phyloP scores from a whole-genome alignment of 345 rosid species.

The Rhizophora apiculata region DNA sequence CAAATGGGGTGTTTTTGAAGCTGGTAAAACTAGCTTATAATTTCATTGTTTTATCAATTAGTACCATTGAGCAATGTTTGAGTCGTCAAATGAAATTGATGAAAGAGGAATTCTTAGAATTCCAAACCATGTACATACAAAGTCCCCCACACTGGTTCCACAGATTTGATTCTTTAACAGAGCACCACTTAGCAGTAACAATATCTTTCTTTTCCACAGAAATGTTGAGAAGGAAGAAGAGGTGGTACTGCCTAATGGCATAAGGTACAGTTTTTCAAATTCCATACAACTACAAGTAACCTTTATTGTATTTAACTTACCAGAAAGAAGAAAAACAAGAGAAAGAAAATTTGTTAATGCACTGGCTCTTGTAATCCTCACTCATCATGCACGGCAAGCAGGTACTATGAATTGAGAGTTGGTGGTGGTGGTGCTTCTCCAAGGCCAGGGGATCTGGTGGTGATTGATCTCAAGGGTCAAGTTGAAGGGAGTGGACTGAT shows the following conservation, averaged over 20 bases:
- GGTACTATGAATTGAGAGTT: conserved; percentile 76
- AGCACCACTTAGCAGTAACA: not conserved
- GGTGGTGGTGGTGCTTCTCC: conserved; percentile 89
- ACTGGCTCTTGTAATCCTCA: not conserved
- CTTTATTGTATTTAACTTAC: too few relatives aligned
- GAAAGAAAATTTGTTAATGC: too few relatives aligned
- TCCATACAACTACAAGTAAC: not conserved
- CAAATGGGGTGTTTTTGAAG: too few relatives aligned
- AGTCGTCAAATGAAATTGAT: too few relatives aligned
- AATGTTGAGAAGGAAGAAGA: conserved; percentile 69
- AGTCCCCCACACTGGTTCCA: too few relatives aligned
- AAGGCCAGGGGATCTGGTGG: conserved; percentile 73
- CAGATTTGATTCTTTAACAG: too few relatives aligned
- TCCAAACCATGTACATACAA: too few relatives aligned
- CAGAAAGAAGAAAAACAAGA: too few relatives aligned
- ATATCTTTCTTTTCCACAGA: conserved; percentile 33
- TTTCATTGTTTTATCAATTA: too few relatives aligned
- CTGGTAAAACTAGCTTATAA: too few relatives aligned
- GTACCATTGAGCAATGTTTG: too few relatives aligned
- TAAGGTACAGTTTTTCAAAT: conserved; percentile 46
- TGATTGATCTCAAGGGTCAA: conserved; percentile 68
- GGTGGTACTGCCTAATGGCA: conserved; percentile 71
- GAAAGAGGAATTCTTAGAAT: too few relatives aligned
- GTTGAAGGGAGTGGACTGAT: conserved; percentile 56
- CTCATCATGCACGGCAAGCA: conserved; percentile 22